A percentile compares a stretch with the other conserved stretches of the same genome.
phyloP scores from a whole-genome alignment of 75 land plant species.

The Picea glauca region DNA sequence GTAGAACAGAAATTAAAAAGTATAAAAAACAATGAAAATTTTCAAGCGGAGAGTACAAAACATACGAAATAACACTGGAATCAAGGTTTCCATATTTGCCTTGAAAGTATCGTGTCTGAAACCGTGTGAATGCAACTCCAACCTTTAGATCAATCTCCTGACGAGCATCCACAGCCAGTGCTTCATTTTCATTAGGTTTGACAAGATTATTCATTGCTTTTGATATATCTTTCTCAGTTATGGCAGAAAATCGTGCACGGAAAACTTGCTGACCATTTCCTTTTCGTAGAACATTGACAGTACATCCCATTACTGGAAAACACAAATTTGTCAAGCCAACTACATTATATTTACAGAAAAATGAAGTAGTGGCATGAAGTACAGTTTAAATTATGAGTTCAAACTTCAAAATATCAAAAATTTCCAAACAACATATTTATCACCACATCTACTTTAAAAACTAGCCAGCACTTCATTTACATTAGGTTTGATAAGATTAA shows the following conservation, averaged over 20 bases:
- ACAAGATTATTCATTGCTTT: slow-evolving; percentile 86
- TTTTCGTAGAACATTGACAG: slow-evolving; percentile 54
- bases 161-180: slow-evolving; percentile 95
- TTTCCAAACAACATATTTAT: too few species aligned
- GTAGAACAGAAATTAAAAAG: not conserved
- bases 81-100: slow-evolving; percentile 99
- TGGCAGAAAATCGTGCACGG: slow-evolving; percentile 94
- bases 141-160: slow-evolving; percentile 98
- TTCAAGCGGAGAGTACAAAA: slow-evolving; percentile 12
- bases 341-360: too few species aligned
- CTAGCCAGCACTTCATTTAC: slow-evolving; percentile 74
- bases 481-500: slow-evolving; percentile 73
- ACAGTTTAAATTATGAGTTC: too few species aligned
- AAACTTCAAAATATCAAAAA: too few species aligned
- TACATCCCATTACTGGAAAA: slow-evolving; percentile 77
- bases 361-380: too few species aligned
- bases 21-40: not conserved
- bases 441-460: too few species aligned
- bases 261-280: slow-evolving; percentile 57
- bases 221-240: slow-evolving; percentile 80
- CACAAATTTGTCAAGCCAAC: not conserved
- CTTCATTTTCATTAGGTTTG: slow-evolving; percentile 81
- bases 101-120: slow-evolving; percentile 94
- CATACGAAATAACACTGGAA: slow-evolving; percentile 94
- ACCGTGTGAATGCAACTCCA: slow-evolving; percentile 97